These are phyloP conservation scores for Comarum palustre DNA, from an alignment of 306 rosid species.

Conservation along the genomic window DNA sequence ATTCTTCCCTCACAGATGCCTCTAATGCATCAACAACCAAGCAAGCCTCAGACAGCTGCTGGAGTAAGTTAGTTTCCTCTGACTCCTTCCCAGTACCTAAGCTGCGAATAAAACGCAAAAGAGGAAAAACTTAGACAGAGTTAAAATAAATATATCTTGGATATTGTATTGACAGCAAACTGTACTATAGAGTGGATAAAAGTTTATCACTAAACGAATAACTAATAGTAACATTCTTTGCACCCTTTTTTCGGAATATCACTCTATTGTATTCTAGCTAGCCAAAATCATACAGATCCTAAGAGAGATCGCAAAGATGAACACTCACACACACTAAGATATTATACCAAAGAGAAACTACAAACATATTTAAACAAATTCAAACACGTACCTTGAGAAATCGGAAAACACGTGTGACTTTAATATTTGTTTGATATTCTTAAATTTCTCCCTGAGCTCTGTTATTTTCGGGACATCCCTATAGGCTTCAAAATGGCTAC, in stretches of 20 bases:
- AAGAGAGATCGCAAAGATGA: not conserved
- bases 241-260: not conserved
- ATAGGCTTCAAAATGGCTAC: slow-evolving; percentile 96
- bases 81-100: slow-evolving; percentile 99
- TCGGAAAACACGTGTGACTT: slow-evolving; percentile 98
- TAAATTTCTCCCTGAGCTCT: slow-evolving; percentile 96
- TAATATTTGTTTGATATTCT: slow-evolving; percentile 93
- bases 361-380: not conserved
- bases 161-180: not conserved
- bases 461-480: slow-evolving; percentile 96
- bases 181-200: not conserved
- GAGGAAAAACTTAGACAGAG: slow-evolving; percentile 20
- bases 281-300: not conserved
- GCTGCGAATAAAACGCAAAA: slow-evolving; percentile 61
- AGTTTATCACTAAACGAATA: not conserved
- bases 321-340: not conserved
- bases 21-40: slow-evolving; percentile 96
- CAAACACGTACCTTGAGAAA: slow-evolving; percentile 70
- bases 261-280: not conserved
- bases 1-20: slow-evolving; percentile 96
- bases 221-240: not conserved
- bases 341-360: not conserved
- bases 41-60: slow-evolving; percentile 95
- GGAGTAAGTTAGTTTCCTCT: slow-evolving; percentile 83
- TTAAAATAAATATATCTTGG: not conserved